phyloP scores from a whole-genome alignment of 768 basidiomycete species.

The Collybia sp. region DNA sequence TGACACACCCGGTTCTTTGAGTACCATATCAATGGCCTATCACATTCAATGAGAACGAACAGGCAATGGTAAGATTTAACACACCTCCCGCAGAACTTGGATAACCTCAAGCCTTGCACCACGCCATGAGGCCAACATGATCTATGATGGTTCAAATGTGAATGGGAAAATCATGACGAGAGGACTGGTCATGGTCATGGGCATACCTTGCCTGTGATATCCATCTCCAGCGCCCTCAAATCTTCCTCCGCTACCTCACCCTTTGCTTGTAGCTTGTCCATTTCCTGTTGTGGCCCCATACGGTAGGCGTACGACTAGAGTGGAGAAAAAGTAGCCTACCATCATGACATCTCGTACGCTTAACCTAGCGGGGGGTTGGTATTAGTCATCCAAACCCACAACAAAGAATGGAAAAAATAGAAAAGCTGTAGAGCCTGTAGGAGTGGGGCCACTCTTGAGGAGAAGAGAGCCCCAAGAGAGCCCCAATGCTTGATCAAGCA shows the following conservation, averaged over 20 bases:
- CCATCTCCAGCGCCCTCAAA: constrained; percentile 81
- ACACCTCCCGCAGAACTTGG: constrained; percentile 74
- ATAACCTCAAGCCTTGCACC: constrained; percentile 94
- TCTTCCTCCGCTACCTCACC: constrained; percentile 89
- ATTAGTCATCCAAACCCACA: too few relatives aligned
- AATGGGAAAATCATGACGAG: background rate
- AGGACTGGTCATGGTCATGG: too few relatives aligned
- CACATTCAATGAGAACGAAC: constrained; percentile 6
- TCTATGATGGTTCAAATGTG: constrained; percentile 35
- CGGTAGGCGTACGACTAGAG: background rate
- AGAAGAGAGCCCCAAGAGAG: too few relatives aligned
- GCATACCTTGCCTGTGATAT: constrained; percentile 83
- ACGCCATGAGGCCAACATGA: constrained; percentile 96
- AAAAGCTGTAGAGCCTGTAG: too few relatives aligned
- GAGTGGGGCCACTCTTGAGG: too few relatives aligned
- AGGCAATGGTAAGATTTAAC: constrained; percentile 5
- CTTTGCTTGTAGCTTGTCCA: constrained; percentile 85
- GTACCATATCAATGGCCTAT: constrained; percentile 77
- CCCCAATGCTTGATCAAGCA: too few relatives aligned
- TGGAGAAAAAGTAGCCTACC: constrained; percentile 20
- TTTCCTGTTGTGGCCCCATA: constrained; percentile 48
- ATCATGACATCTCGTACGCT: constrained; percentile 77
- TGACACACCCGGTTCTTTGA: constrained; percentile 72
- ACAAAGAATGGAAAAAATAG: too few relatives aligned
- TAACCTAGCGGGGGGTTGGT: constrained; percentile 29